A percentile compares a stretch with the other conserved stretches of the same genome.
These are phyloP conservation scores for Clarireedia homoeocarpa DNA, from an alignment of 2,329 filamentous ascomycete genomes.

Conservation along the genomic window DNA sequence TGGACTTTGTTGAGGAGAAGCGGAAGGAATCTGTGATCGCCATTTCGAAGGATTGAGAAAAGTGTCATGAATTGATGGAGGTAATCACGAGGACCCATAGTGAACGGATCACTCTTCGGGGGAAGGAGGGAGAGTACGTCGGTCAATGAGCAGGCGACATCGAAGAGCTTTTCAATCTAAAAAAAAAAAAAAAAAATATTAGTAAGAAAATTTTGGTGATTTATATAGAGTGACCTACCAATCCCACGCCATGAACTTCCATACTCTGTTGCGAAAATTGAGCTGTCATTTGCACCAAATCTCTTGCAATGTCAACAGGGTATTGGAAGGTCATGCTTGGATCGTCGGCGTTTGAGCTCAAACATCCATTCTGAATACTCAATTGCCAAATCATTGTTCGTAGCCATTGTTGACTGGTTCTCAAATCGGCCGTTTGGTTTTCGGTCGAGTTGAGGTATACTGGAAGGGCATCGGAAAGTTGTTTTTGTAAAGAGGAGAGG, in stretches of 20 bases:
- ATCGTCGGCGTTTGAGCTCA: slow-evolving; percentile 40
- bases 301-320: slow-evolving; percentile 53
- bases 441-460: slow-evolving; percentile 44
- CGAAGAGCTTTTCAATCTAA: slow-evolving; percentile 72
- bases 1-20: slow-evolving; percentile 69
- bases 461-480: slow-evolving; percentile 49
- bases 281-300: slow-evolving; percentile 57
- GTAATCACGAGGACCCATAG: slow-evolving; percentile 62
- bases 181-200: slow-evolving; percentile 4
- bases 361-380: slow-evolving; percentile 45
- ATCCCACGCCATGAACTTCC: slow-evolving; percentile 65
- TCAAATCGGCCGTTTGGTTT: slow-evolving; percentile 46
- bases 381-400: slow-evolving; percentile 58
- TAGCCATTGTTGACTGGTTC: slow-evolving; percentile 56
- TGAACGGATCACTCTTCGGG: slow-evolving; percentile 49
- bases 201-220: background rate
- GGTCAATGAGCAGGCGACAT: slow-evolving; percentile 64
- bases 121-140: slow-evolving; percentile 64
- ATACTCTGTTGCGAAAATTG: slow-evolving; percentile 65
- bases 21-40: slow-evolving; percentile 68
- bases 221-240: slow-evolving; percentile 44
- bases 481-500: slow-evolving; percentile 51
- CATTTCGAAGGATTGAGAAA: slow-evolving; percentile 63
- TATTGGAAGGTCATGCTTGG: slow-evolving; percentile 54
- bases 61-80: slow-evolving; percentile 62